Evolutionary conservation across 768 basidiomycete species (phyloP).

Genomic region (Galerina marginata): DNA sequence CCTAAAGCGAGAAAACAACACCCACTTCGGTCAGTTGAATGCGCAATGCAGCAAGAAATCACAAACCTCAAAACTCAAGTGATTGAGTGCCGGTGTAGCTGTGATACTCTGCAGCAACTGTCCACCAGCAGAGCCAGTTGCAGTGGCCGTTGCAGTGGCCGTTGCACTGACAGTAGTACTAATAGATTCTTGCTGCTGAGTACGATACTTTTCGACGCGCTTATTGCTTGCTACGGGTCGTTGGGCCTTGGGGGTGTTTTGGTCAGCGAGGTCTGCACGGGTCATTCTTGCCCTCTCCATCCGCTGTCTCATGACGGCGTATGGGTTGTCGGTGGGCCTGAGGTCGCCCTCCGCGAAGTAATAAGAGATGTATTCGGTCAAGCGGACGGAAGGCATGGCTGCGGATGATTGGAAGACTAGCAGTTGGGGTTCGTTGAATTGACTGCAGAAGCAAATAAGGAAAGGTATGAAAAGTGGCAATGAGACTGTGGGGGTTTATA

Average conservation of each 20-base stretch:
- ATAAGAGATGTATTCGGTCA: slow-evolving; percentile 3
- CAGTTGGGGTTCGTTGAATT: neutral
- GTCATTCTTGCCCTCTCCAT: neutral
- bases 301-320: too few relatives aligned
- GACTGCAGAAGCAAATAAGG: too few relatives aligned
- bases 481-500: too few relatives aligned
- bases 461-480: too few relatives aligned
- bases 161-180: too few relatives aligned
- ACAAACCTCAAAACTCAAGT: slow-evolving; percentile 35
- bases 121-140: neutral
- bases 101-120: slow-evolving; percentile 36
- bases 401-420: neutral
- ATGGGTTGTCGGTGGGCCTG: too few relatives aligned
- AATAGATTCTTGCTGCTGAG: neutral
- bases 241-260: slow-evolving; percentile 4
- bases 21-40: neutral
- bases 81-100: slow-evolving; percentile 27
- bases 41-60: neutral
- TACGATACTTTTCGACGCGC: slow-evolving; percentile 10
- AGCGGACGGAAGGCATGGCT: neutral
- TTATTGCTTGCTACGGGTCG: slow-evolving; percentile 24
- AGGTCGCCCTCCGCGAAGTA: neutral
- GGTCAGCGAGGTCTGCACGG: neutral
- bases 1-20: slow-evolving; percentile 19
- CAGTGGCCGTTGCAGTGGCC: too few relatives aligned